phyloP scores from a whole-genome alignment of 345 rosid species.

The Melaleuca quinquenervia region DNA sequence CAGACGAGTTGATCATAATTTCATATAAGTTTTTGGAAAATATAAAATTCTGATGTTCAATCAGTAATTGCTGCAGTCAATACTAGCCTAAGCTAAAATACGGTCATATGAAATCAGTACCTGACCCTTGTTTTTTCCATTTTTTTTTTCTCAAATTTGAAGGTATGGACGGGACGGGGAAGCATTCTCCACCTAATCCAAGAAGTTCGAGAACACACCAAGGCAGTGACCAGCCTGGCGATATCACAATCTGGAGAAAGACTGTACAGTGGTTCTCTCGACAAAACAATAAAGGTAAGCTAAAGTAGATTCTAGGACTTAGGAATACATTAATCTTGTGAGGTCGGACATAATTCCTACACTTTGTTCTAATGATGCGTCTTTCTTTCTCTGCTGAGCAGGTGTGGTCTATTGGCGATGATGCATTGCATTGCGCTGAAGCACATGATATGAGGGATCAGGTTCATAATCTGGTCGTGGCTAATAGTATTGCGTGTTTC shows the following conservation, averaged over 20 bases:
- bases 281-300: constrained; percentile 44
- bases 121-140: neutral
- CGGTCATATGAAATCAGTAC: neutral
- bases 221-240: constrained; percentile 54
- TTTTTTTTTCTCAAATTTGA: neutral
- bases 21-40: neutral
- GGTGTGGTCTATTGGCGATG: constrained; percentile 45
- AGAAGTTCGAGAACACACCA: constrained; percentile 45
- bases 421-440: constrained; percentile 29
- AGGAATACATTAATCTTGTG: neutral
- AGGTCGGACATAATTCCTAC: neutral
- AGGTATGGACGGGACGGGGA: constrained; percentile 66
- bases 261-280: constrained; percentile 58
- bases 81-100: neutral
- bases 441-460: constrained; percentile 63
- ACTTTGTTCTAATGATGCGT: neutral
- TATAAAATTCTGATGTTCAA: neutral
- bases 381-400: neutral
- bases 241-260: constrained; percentile 38
- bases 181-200: constrained; percentile 55
- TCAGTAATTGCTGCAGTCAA: neutral
- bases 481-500: constrained; percentile 41
- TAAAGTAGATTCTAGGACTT: neutral
- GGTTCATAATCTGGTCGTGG: constrained; percentile 41
- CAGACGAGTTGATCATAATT: neutral